Conservation (phyloP, 257 asterid genomes). For the Primulina tabacum region DNA sequence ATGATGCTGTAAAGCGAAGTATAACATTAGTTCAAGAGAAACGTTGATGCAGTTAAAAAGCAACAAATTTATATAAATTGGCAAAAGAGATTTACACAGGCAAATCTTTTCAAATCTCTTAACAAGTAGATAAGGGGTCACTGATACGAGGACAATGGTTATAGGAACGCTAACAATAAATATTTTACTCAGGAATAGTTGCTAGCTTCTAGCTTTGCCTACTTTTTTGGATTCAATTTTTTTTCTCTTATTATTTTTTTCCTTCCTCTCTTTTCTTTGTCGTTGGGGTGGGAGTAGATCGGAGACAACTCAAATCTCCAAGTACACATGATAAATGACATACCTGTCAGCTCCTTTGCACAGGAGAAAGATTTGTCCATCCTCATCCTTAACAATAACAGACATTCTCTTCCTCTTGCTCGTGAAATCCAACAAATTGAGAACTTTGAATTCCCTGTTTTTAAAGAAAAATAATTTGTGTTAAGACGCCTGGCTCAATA, state of each 20-base stretch:
- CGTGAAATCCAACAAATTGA: slow-evolving; percentile 84
- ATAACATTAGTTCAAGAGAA: slow-evolving; percentile 25
- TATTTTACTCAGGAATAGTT: slow-evolving; percentile 4
- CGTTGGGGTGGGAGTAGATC: not conserved
- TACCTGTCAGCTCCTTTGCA: slow-evolving; percentile 99
- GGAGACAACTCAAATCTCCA: not conserved
- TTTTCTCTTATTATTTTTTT: not conserved
- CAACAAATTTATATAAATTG: slow-evolving; percentile 4
- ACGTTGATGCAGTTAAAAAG: slow-evolving; percentile 6
- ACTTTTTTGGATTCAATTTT: not conserved
- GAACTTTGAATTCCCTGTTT: slow-evolving; percentile 86
- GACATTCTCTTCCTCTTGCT: slow-evolving; percentile 99
- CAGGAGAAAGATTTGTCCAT: slow-evolving; percentile 70
- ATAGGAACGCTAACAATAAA: slow-evolving; percentile 5
- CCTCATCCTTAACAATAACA: slow-evolving; percentile 69
- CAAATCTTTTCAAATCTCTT: slow-evolving; percentile 1
- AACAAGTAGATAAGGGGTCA: not conserved
- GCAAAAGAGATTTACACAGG: slow-evolving; percentile 11
- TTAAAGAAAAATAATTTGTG: slow-evolving; percentile 4
- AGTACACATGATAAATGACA: slow-evolving; percentile 21
- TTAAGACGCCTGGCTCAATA: slow-evolving; percentile 17
- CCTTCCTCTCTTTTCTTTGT: not conserved
- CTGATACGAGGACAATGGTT: not conserved
- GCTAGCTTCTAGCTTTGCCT: not conserved
- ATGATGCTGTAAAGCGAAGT: slow-evolving; percentile 67